Evolutionary conservation across 1,139 yeast species (phyloP), one percentile per base, ranked within the genome.

Genomic region (Schwanniomyces etchellsii): DNA sequence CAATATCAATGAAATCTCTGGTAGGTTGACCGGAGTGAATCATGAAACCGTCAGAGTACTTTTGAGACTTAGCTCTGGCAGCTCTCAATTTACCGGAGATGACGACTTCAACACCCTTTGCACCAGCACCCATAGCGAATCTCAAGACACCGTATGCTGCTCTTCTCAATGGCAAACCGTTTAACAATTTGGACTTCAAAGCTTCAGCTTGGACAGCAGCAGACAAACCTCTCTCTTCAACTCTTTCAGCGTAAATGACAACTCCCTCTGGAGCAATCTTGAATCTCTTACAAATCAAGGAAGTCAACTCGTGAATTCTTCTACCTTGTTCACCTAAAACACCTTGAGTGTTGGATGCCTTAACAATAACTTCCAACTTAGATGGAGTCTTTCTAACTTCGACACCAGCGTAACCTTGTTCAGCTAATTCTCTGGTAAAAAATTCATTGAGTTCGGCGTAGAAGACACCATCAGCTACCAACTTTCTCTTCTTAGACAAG

Each of bases 21-120:
- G 91, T 93, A 76, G 98, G 98, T 79, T 91, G 98, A 85, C 98
- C 98, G 61, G 96, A 86, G 94, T 91, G 98, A 79, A 91, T 93
- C 94, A 91, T 86, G 95, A 91, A 91, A 79, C 98, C 98, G 68
- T 91, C 97, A 65, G 94, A 82, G 82, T 91, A 91, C 77, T 91
- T 91, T 94, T 91, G 94, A 60, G 97, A 83, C 84, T 91, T 91
- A 63, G 99, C 98, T 81, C 98, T 89, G 60, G 98, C 98, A 74
- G 96, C 98, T 80, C 96, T 86, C 70, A 93, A 83, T 77, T 91
- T 91, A 82, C 98, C 98, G 53, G 96, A 86, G 64, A 89, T 85
- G 57, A 91, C 96, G 68, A 89, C 97, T 76, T 91, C 97, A 61
- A 93, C 96, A 88, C 99, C 99, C 85, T 93, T 93, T 65, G 98